Base-by-base conservation (phyloP, 192 early-diverging fungal genomes). In the Entomortierella chlamydospora region DNA sequence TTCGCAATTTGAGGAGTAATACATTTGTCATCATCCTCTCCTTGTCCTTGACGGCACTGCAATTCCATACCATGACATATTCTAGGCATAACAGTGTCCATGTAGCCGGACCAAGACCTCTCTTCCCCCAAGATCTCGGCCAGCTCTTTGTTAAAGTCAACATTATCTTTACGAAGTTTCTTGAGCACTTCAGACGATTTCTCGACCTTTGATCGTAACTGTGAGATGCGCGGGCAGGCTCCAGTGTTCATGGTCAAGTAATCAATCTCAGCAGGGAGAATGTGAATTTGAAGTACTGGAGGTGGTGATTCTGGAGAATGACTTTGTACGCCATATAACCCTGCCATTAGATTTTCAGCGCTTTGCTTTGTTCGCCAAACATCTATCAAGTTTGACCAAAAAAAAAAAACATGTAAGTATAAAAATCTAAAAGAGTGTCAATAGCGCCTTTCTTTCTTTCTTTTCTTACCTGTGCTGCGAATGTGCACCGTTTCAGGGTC, bases 321-420 rank as follows among this genome's bases (percentile, higher is more conserved):
- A 0, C 4, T 20, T 31, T 55, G 54, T 6, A 55, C 31, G 9
- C 76, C 76, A 37, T 79, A 79, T 7, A 79, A 22, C 47, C 76
- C 76, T 70, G 68, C 68, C 76, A 79, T 79, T 10, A 79, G 22
- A 41, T 79, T 64, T 54, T 79, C 76, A 1, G 76, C 76, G 49
- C 76, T 79, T 29, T 79, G 76, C 12, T 66, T 70, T 30, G 76
- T 79, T 13, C 76, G 67, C 76, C 76, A 79, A 9, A 79, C 31
- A 23, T 79, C 76, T 79, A 66, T 10, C 7, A 20, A 29, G 10
- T 28, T 4, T 13, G 34, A 20, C 20, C 2, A 12, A 47, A 60
- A 25, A n/a, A n/a, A n/a, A n/a, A n/a, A n/a, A n/a, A n/a, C n/a
- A n/a, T n/a, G n/a, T n/a, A n/a, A n/a, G n/a, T n/a, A n/a, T n/a